Conservation (phyloP, 352 stramenopile species). For the Salisapilia sapeloensis region DNA sequence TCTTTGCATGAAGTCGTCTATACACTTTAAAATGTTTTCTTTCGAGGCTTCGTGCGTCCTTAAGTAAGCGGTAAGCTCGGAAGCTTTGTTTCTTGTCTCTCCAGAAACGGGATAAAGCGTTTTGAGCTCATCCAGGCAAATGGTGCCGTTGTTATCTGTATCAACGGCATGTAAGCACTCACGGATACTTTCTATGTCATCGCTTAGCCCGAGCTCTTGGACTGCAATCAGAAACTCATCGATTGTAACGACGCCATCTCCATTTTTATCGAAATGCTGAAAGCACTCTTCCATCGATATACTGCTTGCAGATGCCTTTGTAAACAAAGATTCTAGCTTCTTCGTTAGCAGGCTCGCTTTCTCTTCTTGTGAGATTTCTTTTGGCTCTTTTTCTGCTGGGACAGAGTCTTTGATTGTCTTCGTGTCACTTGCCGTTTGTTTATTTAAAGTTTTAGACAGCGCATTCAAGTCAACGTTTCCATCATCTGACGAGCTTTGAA, state of each 20-base stretch:
- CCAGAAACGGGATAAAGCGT: constrained; percentile 6
- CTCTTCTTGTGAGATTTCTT: no score
- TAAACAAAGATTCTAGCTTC: constrained; percentile 21
- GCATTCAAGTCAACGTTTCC: no score
- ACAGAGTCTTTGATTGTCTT: constrained; percentile 5
- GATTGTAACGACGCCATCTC: constrained; percentile 31
- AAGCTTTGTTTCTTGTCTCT: no score
- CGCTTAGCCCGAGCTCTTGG: constrained; percentile 14
- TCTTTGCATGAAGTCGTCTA: no score
- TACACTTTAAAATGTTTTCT: no score
- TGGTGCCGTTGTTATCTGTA: constrained; percentile 22
- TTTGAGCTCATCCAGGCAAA: constrained; percentile 42
- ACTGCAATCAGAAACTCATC: constrained; percentile 35
- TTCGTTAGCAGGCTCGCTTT: neutral
- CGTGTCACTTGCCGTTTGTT: constrained; percentile 1
- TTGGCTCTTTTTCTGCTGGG: no score
- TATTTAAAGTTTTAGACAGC: constrained; percentile 7
- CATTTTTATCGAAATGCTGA: constrained; percentile 74
- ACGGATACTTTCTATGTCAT: constrained; percentile 14
- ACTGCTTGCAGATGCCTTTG: constrained; percentile 19
- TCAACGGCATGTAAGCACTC: constrained; percentile 35
- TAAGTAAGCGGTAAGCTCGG: no score
- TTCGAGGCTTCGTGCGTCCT: no score
- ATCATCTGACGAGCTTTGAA: no score
- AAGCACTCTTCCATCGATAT: constrained; percentile 47